Evolutionary conservation across 768 basidiomycete species (phyloP), one percentile per base, ranked within the genome.

Genomic region (Trametes meyenii): DNA sequence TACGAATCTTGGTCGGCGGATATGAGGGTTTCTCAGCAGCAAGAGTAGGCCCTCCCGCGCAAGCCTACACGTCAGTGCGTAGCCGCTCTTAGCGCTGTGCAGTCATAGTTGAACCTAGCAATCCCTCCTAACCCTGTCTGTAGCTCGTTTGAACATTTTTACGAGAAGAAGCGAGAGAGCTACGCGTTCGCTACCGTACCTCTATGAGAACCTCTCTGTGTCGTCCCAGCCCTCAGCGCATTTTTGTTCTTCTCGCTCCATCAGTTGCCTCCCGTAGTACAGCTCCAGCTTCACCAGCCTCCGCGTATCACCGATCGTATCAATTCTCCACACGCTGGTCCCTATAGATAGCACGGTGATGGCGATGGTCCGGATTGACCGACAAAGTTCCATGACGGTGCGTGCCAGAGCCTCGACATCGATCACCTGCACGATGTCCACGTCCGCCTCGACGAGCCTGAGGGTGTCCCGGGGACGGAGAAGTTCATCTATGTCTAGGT

Each of bases 1-100:
- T 66, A 63, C 24, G 62, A 58, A n/a, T 61, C 48, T 40, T 66
- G 67, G 67, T 65, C 65, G 10, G 50, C 53, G 23, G 19, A 33
- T 24, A n/a, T 57, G 26, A 12, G 21, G 17, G 29, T 8, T 33
- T 8, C 3, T 8, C 29, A 33, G 29, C 29, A 33, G 29, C 8
- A 8, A 33, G 29, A 33, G 29, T 8, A 33, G 8, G 29, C 29
- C 4, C 29, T 33, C 29, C 29, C 29, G 8, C 29, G 8, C 29
- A 33, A 33, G 29, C 29, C 29, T 33, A 33, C 29, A 8, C 29
- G 29, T 33, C 8, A 33, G 29, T 33, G 29, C 3, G 29, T 33
- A 33, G 29, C 29, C 29, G 29, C 8, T 33, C 8, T 33, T 33
- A 8, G 29, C 4, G 3, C 29, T 33, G 8, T 33, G 29, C 8